These are phyloP conservation scores for Capsicum pubescens DNA, from an alignment of 257 asterid species.

Conservation along the genomic window DNA sequence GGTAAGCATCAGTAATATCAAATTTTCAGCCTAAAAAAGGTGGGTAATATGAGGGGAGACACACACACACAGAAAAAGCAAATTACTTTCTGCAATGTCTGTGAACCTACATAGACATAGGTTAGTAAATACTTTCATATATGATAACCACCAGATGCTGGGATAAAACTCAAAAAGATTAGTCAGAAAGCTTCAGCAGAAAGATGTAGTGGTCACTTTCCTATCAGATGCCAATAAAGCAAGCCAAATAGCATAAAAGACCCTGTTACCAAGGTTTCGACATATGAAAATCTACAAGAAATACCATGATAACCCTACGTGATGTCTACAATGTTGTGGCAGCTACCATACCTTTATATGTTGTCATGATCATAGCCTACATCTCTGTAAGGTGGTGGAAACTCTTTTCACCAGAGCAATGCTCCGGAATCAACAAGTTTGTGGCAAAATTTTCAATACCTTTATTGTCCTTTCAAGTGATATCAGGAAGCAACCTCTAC, in stretches of 20 bases:
- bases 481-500: constrained; percentile 73
- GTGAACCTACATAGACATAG: constrained; percentile 28
- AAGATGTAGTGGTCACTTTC: constrained; percentile 47
- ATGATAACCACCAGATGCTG: constrained; percentile 29
- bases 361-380: constrained; percentile 71
- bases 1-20: constrained; percentile 19
- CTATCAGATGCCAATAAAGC: constrained; percentile 38
- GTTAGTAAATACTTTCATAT: constrained; percentile 25
- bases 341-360: constrained; percentile 75
- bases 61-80: neutral
- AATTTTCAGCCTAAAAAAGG: neutral
- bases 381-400: constrained; percentile 72
- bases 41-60: neutral
- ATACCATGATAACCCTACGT: constrained; percentile 63
- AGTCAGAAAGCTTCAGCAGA: constrained; percentile 48
- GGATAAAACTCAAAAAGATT: constrained; percentile 34
- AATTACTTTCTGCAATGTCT: constrained; percentile 1
- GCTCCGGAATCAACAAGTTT: constrained; percentile 83
- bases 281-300: constrained; percentile 37
- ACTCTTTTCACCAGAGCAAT: constrained; percentile 79
- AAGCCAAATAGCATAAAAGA: constrained; percentile 52
- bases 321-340: constrained; percentile 63
- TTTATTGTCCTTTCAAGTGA: constrained; percentile 76
- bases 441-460: constrained; percentile 89
- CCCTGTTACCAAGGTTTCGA: constrained; percentile 34